Conservation (phyloP, 257 asterid genomes). For the Eustoma russellianum region DNA sequence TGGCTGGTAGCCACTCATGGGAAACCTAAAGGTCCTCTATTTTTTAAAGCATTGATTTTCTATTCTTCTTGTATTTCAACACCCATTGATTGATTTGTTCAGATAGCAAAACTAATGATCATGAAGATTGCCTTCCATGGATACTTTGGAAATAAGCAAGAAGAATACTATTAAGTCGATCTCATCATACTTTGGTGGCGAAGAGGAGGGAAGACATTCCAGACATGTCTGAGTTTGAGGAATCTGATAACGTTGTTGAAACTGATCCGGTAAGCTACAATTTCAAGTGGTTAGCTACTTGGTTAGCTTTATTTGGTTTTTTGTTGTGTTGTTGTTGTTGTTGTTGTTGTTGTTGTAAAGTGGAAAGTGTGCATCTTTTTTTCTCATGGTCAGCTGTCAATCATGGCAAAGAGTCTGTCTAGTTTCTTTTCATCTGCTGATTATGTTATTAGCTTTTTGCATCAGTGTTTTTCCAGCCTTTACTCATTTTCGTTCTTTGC, state of each 20-base stretch:
- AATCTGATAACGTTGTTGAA: conserved; percentile 68
- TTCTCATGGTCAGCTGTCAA: not conserved
- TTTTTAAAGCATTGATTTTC: not conserved
- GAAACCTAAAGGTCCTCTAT: conserved; percentile 56
- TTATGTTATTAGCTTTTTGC: too few species aligned
- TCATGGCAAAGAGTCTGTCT: too few species aligned
- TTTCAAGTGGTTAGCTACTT: too few species aligned
- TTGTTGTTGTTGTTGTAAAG: not conserved
- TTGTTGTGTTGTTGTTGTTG: not conserved
- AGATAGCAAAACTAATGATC: conserved; percentile 60
- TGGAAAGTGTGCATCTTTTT: not conserved
- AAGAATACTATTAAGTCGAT: conserved; percentile 58
- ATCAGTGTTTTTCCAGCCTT: too few species aligned
- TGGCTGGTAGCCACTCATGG: conserved; percentile 99
- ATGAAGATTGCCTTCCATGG: conserved; percentile 88
- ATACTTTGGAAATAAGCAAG: conserved; percentile 63
- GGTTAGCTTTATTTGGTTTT: not conserved
- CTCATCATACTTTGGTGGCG: conserved; percentile 79
- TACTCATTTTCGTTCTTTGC: too few species aligned
- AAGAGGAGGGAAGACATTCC: conserved; percentile 93
- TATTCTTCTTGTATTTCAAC: not conserved
- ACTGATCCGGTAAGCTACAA: conserved; percentile 66
- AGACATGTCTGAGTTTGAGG: conserved; percentile 83
- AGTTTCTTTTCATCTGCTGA: too few species aligned
- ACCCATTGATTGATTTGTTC: conserved; percentile 16